A percentile compares a stretch with the other conserved stretches of the same genome.
phyloP scores from a whole-genome alignment of 148 eudicot genomes.

The Talinum fruticosum region DNA sequence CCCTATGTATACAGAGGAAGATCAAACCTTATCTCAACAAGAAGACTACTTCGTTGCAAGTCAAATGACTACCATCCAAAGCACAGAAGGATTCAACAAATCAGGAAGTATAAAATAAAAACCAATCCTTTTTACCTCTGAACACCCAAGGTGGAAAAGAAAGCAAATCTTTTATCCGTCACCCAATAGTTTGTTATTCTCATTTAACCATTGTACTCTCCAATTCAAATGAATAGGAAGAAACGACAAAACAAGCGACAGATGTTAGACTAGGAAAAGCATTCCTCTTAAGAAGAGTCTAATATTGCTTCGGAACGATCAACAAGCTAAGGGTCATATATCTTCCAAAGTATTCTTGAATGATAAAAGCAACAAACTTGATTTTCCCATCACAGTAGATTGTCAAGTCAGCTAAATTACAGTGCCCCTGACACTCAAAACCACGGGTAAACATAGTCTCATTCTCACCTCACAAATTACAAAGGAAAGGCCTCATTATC shows the following conservation, averaged over 20 bases:
- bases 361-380: neutral
- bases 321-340: neutral
- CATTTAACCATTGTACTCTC: neutral
- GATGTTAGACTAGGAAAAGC: neutral
- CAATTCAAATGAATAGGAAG: neutral
- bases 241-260: neutral
- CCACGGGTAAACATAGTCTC: neutral
- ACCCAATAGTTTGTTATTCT: neutral
- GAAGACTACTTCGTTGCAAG: neutral
- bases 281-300: neutral
- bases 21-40: neutral
- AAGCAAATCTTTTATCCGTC: neutral
- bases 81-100: neutral
- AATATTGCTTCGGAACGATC: neutral
- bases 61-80: neutral
- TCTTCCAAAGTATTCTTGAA: neutral
- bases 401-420: neutral
- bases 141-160: neutral
- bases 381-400: neutral
- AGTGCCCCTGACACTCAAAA: neutral
- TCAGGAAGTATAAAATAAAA: neutral
- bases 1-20: neutral
- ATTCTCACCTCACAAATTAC: neutral
- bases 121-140: neutral
- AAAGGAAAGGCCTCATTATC: neutral